These are phyloP conservation scores for Phytophthora hybrid DNA, from an alignment of 352 stramenopile genomes.

Conservation along the genomic window DNA sequence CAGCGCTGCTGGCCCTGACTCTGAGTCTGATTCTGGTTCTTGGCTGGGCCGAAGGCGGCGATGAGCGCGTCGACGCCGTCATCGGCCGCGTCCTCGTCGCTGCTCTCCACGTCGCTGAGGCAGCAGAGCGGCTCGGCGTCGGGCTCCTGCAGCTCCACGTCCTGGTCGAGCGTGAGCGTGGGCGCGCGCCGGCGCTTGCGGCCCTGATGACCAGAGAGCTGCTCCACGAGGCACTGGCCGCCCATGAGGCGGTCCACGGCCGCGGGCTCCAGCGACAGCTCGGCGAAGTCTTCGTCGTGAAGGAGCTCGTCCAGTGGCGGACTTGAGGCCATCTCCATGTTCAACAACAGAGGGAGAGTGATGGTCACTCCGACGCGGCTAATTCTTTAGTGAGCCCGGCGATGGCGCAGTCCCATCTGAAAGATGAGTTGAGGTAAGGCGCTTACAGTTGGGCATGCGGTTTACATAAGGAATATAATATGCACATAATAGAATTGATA, in stretches of 20 bases:
- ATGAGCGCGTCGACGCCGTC: constrained; percentile 47
- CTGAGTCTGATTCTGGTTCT: constrained; percentile 7
- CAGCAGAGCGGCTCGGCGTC: constrained; percentile 15
- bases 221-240: constrained; percentile 55
- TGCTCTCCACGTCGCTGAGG: constrained; percentile 33
- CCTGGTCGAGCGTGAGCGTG: not conserved
- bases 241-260: constrained; percentile 54
- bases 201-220: constrained; percentile 32
- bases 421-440: not conserved
- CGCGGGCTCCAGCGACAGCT: constrained; percentile 43
- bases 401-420: not conserved
- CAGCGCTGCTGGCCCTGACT: constrained; percentile 8
- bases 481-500: not conserved
- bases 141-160: constrained; percentile 14
- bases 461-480: too few species aligned
- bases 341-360: constrained; percentile 9
- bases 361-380: constrained; percentile 15
- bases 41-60: constrained; percentile 44
- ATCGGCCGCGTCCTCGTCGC: constrained; percentile 38
- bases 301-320: constrained; percentile 31
- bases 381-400: constrained; percentile 28
- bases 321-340: constrained; percentile 4
- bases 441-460: too few species aligned
- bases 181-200: constrained; percentile 37
- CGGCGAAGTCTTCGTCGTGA: constrained; percentile 46